Base-by-base conservation (phyloP, 2,329 filamentous ascomycete genomes). In the Cryphonectria radicalis region DNA sequence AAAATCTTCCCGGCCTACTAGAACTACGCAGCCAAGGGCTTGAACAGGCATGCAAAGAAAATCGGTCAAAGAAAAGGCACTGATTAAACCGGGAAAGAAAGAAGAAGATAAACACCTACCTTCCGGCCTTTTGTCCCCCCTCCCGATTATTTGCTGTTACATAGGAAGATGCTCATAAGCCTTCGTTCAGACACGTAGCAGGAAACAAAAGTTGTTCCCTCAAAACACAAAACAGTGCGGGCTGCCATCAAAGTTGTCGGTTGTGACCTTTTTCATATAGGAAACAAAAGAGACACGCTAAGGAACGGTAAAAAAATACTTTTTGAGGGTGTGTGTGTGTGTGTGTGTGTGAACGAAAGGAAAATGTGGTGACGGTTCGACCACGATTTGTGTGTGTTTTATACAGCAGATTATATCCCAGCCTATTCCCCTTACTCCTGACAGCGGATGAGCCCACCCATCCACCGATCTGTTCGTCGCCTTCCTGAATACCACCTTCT, bases 381-480 rank as follows among this genome's bases (percentile, higher is more conserved):
- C 72, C 72, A 71, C 63, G 53, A 35, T 50, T 73, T 66, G 66
- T 68, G 66, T 68, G 66, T 37, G 66, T 68, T 73, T 73, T 73
- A 71, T 73, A 73, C 72, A 71, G 69, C 72, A 71, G 69, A 73
- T 71, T 70, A 69, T 69, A 63, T 73, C 64, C 55, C 63, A 62
- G 28, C 43, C 55, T 25, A 22, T 25, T 25, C 66, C 66, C 43
- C 57, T 65, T 71, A n/a, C 57, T 59, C 67, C 63, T 62, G 46
- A 43, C 60, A 32, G 14, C 40, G 19, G 46, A 22, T 70, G 35
- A 37, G 50, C 13, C 63, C 35, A 10, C 11, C 11, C 19, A n/a
- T 46, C 55, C 53, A 43, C 37, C 17, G 35, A 35, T 46, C 42
- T 32, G 22, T 46, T 46, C 42, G n/a, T 32, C 62, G n/a, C 13